Evolutionary conservation across 768 basidiomycete genomes (phyloP).

Genomic region (Pleurotus citrinopileatus): DNA sequence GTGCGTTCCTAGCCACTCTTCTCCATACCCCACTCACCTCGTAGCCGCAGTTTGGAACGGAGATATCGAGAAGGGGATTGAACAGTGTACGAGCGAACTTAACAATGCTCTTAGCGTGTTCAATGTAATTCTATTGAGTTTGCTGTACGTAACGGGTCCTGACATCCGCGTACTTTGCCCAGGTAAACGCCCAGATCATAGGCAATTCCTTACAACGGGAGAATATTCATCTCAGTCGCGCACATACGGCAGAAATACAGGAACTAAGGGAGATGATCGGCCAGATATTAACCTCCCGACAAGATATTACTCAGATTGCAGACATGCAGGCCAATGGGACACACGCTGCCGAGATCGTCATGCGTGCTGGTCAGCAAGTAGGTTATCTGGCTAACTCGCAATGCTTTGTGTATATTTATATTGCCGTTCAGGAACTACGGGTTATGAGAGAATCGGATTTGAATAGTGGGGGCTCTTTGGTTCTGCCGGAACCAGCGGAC

Average conservation of each 20-base stretch:
- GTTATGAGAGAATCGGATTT: conserved; percentile 9
- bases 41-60: conserved; percentile 37
- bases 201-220: conserved; percentile 26
- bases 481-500: conserved; percentile 18
- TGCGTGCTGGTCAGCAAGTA: conserved; percentile 53
- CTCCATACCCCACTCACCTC: background rate
- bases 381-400: conserved; percentile 9
- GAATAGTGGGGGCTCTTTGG: too few relatives aligned
- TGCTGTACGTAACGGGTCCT: background rate
- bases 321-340: conserved; percentile 39
- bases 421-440: conserved; percentile 4
- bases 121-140: conserved; percentile 30
- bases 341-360: conserved; percentile 40
- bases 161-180: background rate
- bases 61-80: conserved; percentile 46
- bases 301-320: conserved; percentile 33
- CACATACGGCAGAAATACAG: conserved; percentile 25
- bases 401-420: background rate
- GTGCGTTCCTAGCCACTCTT: conserved; percentile 26
- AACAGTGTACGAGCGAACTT: conserved; percentile 39
- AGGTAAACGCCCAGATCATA: conserved; percentile 21
- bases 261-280: conserved; percentile 34
- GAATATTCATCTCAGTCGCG: conserved; percentile 22
- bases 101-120: conserved; percentile 38
- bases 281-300: conserved; percentile 33